These are phyloP conservation scores for Testicularia cyperi DNA, from an alignment of 1,284 basidiomycete genomes.

Conservation along the genomic window DNA sequence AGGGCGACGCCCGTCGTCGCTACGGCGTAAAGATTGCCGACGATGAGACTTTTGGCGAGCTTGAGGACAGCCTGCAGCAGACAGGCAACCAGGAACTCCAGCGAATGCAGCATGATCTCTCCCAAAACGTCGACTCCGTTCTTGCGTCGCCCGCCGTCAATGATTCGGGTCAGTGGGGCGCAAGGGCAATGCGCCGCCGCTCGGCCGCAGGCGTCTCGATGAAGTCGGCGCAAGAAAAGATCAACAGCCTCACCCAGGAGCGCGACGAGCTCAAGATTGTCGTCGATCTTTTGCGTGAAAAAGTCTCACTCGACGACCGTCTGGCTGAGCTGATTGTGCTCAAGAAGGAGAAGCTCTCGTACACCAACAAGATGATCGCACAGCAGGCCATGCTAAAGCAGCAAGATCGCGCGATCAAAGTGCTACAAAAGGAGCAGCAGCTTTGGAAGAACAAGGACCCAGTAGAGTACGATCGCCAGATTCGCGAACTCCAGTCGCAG, in stretches of 20 bases:
- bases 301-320: constrained; percentile 51
- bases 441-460: constrained; percentile 38
- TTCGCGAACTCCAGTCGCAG: constrained; percentile 31
- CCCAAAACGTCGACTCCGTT: constrained; percentile 33
- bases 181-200: constrained; percentile 45
- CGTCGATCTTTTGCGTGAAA: constrained; percentile 54
- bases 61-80: constrained; percentile 40
- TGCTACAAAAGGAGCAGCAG: constrained; percentile 49
- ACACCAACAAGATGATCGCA: constrained; percentile 51
- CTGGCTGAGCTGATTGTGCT: constrained; percentile 50
- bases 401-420: constrained; percentile 54
- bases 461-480: constrained; percentile 22
- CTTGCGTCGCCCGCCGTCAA: constrained; percentile 22
- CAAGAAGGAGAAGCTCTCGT: constrained; percentile 52
- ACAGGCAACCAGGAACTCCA: constrained; percentile 30
- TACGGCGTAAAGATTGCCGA: constrained; percentile 43
- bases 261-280: constrained; percentile 58
- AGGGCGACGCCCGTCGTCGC: constrained; percentile 33
- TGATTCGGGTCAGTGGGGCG: constrained; percentile 47
- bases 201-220: constrained; percentile 51
- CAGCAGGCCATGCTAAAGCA: constrained; percentile 52
- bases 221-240: constrained; percentile 53
- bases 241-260: constrained; percentile 55
- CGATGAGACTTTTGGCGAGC: constrained; percentile 37
- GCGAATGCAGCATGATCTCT: constrained; percentile 41